Percentiles rank a stretch among this genome's conserved stretches.
phyloP scores from a whole-genome alignment of 2,329 filamentous ascomycete genomes.

The Ceratocystiopsis brevicomis region DNA sequence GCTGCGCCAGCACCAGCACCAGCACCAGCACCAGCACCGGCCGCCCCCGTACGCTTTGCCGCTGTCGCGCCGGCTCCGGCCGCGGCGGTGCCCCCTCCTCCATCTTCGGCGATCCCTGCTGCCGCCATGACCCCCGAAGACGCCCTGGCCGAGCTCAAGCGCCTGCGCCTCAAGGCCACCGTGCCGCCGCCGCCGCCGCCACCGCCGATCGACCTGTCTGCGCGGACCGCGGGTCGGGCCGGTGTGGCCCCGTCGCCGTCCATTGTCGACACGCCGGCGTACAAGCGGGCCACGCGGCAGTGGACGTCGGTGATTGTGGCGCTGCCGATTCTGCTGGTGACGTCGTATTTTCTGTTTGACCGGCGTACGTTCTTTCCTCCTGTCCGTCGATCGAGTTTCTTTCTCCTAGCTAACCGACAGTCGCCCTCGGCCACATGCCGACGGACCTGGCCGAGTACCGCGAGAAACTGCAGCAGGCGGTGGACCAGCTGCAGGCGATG shows the following conservation, averaged over 20 bases:
- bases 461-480: constrained; percentile 5
- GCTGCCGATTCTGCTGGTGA: constrained; percentile 34
- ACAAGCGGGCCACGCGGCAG: constrained; percentile 24
- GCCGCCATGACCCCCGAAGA: constrained; percentile 5
- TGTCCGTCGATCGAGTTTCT: not conserved
- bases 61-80: not conserved
- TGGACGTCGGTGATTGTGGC: constrained; percentile 30
- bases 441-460: constrained; percentile 7
- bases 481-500: constrained; percentile 1
- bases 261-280: constrained; percentile 21
- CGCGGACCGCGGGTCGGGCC: not conserved
- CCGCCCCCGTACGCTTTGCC: not conserved
- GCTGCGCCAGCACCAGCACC: not conserved
- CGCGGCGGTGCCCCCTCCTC: not conserved
- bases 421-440: constrained; percentile 8
- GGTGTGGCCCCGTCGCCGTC: constrained; percentile 4
- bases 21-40: not conserved
- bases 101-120: not conserved
- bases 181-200: constrained; percentile 1
- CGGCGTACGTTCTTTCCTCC: constrained; percentile 20
- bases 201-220: not conserved
- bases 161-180: constrained; percentile 4
- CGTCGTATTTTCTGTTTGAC: constrained; percentile 34
- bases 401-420: not conserved
- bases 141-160: constrained; percentile 7